Evolutionary conservation across 2,329 filamentous ascomycete genomes (phyloP).

Genomic region (Aschersonia sp.): DNA sequence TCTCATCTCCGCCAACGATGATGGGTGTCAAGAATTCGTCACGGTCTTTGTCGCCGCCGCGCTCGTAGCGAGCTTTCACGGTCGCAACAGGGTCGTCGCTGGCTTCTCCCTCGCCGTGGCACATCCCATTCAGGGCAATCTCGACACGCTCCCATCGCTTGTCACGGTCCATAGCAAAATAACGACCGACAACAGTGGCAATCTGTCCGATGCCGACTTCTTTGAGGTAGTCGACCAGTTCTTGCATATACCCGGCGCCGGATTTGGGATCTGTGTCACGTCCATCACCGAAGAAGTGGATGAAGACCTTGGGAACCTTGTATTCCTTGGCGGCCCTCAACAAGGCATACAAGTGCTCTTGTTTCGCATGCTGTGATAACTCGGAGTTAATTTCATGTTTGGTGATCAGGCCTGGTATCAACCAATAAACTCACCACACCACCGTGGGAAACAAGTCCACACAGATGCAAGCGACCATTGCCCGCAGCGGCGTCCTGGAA

Average conservation of each 20-base stretch:
- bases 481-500: conserved; percentile 71
- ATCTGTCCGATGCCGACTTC: conserved; percentile 79
- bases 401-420: not conserved
- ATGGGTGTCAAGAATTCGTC: conserved; percentile 99
- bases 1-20: conserved; percentile 76
- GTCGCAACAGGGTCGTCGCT: conserved; percentile 73
- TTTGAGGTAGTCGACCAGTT: conserved; percentile 65
- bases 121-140: conserved; percentile 73
- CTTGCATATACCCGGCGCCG: conserved; percentile 72
- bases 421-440: conserved; percentile 51
- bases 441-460: conserved; percentile 85
- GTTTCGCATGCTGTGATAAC: conserved; percentile 62
- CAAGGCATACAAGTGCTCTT: conserved; percentile 78
- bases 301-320: conserved; percentile 79
- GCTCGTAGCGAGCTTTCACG: conserved; percentile 76
- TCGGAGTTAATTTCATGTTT: not conserved
- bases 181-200: conserved; percentile 85
- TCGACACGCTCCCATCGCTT: conserved; percentile 97
- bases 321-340: conserved; percentile 82
- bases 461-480: conserved; percentile 83
- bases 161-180: conserved; percentile 98
- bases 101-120: conserved; percentile 75
- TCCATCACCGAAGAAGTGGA: conserved; percentile 98
- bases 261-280: conserved; percentile 97
- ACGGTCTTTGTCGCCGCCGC: conserved; percentile 53